Base-by-base conservation (phyloP, 2,329 filamentous ascomycete genomes). In the Aspergillus costaricaensis region DNA sequence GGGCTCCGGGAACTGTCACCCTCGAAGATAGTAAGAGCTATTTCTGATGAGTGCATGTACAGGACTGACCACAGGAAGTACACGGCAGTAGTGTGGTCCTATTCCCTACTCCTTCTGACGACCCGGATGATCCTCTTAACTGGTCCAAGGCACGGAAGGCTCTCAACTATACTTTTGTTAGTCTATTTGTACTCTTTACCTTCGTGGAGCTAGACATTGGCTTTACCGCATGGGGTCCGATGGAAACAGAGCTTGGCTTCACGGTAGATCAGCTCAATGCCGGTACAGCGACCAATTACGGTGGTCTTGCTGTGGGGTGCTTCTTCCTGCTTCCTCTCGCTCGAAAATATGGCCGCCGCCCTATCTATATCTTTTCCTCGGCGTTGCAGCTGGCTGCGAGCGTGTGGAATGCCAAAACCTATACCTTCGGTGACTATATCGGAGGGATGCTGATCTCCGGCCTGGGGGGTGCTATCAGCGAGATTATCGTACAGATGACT, bases 401-500 rank as follows among this genome's bases (percentile, higher is more conserved):
- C n/a, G 65, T 79, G 21, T 84, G 81, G 81, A 72, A 72, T 4
- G 82, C 82, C 0, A 74, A 71, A 17, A 76, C 79, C 41, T 62
- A 77, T 27, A 81, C 70, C 0, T 70, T 71, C 1, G 76, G 66
- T 0, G 82, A 85, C 39, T 68, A 81, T 50, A 77, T 81, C 67
- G 67, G 75, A 0, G 73, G 76, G 38, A 82, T 83, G 62, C 63
- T 80, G 0, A 47, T 83, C 15, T 70, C 70, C n/a, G 78, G 82
- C 38, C 70, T 81, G 19, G 68, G 76, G 3, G 82, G 81, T 3
- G 77, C 80, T 5, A 59, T 81, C 0, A 71, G 70, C 27, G 81
- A 83, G 65, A 72, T 73, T 0, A 69, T 82, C 25, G 76, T 82
- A 0, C 79, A 82, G 57, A 79, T 82, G 69, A 82, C 80, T 0